These are phyloP conservation scores for Saccharomyces hybrid DNA, from an alignment of 1,139 yeast species.

Conservation along the genomic window DNA sequence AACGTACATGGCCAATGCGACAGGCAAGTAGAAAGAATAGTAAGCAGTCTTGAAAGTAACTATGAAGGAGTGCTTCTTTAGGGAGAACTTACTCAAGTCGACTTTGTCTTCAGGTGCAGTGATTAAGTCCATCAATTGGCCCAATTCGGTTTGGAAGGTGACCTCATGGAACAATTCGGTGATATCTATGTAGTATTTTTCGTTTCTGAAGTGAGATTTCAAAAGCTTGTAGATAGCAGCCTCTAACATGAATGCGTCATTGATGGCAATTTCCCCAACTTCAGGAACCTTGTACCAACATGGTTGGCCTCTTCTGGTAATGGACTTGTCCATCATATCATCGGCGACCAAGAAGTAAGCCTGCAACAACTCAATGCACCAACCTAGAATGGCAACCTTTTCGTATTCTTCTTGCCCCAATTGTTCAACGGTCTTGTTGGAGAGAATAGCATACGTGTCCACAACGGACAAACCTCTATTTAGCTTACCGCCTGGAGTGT, in stretches of 20 bases:
- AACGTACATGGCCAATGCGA: slow-evolving; percentile 91
- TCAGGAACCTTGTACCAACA: slow-evolving; percentile 87
- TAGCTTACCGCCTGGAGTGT: slow-evolving; percentile 93
- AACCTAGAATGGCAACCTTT: slow-evolving; percentile 84
- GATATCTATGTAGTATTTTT: slow-evolving; percentile 78
- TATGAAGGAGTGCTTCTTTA: slow-evolving; percentile 87
- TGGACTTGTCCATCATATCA: slow-evolving; percentile 96
- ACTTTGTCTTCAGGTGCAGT: slow-evolving; percentile 96
- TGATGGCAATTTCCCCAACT: slow-evolving; percentile 90
- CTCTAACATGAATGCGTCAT: slow-evolving; percentile 95
- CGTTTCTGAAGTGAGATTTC: slow-evolving; percentile 80
- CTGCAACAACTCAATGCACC: slow-evolving; percentile 92
- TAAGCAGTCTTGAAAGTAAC: slow-evolving; percentile 96
- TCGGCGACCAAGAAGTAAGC: slow-evolving; percentile 97
- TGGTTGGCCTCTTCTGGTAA: slow-evolving; percentile 97
- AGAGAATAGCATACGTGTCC: slow-evolving; percentile 80
- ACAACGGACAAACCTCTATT: slow-evolving; percentile 94
- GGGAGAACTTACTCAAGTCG: slow-evolving; percentile 77
- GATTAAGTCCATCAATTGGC: slow-evolving; percentile 88
- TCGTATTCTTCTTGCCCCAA: slow-evolving; percentile 63
- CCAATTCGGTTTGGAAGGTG: slow-evolving; percentile 95
- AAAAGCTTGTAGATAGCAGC: slow-evolving; percentile 85
- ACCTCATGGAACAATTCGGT: slow-evolving; percentile 90
- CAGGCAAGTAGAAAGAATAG: slow-evolving; percentile 95
- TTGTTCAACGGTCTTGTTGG: slow-evolving; percentile 50